phyloP scores from a whole-genome alignment of 2,329 filamentous ascomycete genomes.

The Aspergillus sp. region DNA sequence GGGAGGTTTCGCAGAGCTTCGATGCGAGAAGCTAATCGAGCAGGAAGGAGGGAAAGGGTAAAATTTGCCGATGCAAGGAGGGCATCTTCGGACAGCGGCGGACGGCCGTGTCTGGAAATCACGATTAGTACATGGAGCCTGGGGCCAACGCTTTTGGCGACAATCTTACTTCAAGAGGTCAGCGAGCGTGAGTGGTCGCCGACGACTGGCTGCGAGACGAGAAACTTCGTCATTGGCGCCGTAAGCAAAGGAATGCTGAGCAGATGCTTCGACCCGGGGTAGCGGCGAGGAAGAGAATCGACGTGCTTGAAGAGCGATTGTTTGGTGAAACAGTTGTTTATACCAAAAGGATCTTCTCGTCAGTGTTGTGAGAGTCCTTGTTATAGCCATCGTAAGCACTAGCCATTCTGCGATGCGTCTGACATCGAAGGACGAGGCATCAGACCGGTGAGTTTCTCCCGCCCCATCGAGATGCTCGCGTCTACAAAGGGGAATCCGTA shows the following conservation, averaged over 20 bases:
- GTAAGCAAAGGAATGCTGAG: constrained; percentile 48
- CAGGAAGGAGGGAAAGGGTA: constrained; percentile 85
- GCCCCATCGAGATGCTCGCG: not conserved
- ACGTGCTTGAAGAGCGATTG: constrained; percentile 7
- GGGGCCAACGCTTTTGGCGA: not conserved
- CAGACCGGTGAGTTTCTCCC: not conserved
- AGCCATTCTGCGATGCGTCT: constrained; percentile 18
- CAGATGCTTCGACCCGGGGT: constrained; percentile 33
- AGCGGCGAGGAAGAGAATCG: constrained; percentile 19
- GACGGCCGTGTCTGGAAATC: constrained; percentile 65
- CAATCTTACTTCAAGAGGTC: constrained; percentile 79
- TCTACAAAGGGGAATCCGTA: not conserved
- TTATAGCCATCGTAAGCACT: constrained; percentile 20
- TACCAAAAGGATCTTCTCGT: constrained; percentile 8
- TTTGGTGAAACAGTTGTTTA: not conserved
- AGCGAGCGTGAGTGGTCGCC: constrained; percentile 79
- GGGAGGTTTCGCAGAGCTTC: constrained; percentile 90
- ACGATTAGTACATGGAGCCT: not conserved
- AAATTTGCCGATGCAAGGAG: constrained; percentile 93
- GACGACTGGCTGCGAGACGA: constrained; percentile 70
- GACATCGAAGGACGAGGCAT: not conserved
- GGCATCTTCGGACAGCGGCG: constrained; percentile 75
- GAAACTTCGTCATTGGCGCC: constrained; percentile 74
- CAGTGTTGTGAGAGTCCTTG: constrained; percentile 12
- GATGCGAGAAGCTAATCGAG: constrained; percentile 89